These are phyloP conservation scores for Nemophila menziesii DNA, from an alignment of 257 asterid species.

Conservation along the genomic window DNA sequence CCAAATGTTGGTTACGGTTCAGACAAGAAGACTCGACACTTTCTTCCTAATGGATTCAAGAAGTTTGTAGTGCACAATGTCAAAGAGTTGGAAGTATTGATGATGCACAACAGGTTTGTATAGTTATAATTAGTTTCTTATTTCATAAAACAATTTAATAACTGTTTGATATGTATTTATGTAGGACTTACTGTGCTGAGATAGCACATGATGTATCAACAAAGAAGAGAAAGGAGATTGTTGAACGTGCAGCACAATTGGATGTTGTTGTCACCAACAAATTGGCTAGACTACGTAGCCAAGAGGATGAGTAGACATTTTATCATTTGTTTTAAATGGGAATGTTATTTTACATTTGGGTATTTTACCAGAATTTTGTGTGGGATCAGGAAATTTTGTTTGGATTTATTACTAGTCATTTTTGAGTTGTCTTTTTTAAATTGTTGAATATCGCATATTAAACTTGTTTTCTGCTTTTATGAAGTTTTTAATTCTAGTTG, in stretches of 20 bases:
- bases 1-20: slow-evolving; percentile 18
- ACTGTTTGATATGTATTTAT: neutral
- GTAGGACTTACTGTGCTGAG: slow-evolving; percentile 21
- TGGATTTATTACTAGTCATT: too few species aligned
- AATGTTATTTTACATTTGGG: neutral
- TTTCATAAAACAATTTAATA: neutral
- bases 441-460: too few species aligned
- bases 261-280: slow-evolving; percentile 22
- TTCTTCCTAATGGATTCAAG: slow-evolving; percentile 15
- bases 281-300: slow-evolving; percentile 21
- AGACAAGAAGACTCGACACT: slow-evolving; percentile 16
- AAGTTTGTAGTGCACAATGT: slow-evolving; percentile 16
- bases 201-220: slow-evolving; percentile 21
- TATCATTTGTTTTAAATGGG: neutral
- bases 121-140: neutral
- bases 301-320: slow-evolving; percentile 16
- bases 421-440: too few species aligned
- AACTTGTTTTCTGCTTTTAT: too few species aligned
- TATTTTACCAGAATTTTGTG: slow-evolving; percentile 1
- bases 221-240: slow-evolving; percentile 18
- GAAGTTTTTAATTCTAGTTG: too few species aligned
- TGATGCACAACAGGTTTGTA: slow-evolving; percentile 16
- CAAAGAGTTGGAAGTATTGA: slow-evolving; percentile 9
- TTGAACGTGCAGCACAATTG: slow-evolving; percentile 19
- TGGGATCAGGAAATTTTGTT: slow-evolving; percentile 3